A percentile compares a stretch with the other conserved stretches of the same genome.
These are phyloP conservation scores for Clavispora carvajalis DNA, from an alignment of 805 yeast species.

Conservation along the genomic window DNA sequence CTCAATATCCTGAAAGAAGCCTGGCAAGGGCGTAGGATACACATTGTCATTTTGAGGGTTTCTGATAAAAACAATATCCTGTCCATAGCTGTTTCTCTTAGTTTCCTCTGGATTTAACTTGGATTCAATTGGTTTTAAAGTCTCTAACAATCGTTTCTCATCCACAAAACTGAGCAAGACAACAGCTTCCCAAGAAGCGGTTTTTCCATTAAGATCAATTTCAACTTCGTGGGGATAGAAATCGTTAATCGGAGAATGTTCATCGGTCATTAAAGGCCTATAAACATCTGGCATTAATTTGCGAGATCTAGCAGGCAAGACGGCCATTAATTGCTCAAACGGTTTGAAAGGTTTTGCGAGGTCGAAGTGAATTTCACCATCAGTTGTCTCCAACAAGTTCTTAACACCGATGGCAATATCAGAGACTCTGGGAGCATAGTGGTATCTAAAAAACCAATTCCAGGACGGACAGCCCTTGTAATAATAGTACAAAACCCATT, in stretches of 20 bases:
- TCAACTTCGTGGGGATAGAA: conserved; percentile 88
- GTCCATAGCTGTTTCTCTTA: conserved; percentile 69
- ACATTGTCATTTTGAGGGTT: conserved; percentile 70
- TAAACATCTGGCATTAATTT: conserved; percentile 71
- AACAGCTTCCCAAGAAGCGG: conserved; percentile 97
- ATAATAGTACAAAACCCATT: conserved; percentile 93
- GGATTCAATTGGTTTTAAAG: conserved; percentile 62
- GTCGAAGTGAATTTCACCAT: conserved; percentile 48
- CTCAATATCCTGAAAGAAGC: conserved; percentile 70
- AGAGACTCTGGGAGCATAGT: conserved; percentile 91
- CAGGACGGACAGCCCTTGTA: conserved; percentile 90
- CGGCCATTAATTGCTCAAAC: conserved; percentile 96
- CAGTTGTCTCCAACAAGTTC: conserved; percentile 32
- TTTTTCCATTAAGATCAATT: conserved; percentile 89
- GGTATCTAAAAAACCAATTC: conserved; percentile 91
- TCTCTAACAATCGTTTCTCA: conserved; percentile 63
- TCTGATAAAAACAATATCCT: conserved; percentile 59
- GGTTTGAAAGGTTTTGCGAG: conserved; percentile 81
- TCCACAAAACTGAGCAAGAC: conserved; percentile 91
- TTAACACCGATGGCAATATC: conserved; percentile 74
- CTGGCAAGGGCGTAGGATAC: conserved; percentile 72
- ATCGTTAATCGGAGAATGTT: conserved; percentile 78
- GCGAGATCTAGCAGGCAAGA: conserved; percentile 87
- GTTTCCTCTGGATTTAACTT: conserved; percentile 66
- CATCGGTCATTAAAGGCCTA: conserved; percentile 81